Percentiles rank a stretch among this genome's conserved stretches.
Conservation (phyloP, 768 basidiomycete genomes). For the Boletus rex-veris region DNA sequence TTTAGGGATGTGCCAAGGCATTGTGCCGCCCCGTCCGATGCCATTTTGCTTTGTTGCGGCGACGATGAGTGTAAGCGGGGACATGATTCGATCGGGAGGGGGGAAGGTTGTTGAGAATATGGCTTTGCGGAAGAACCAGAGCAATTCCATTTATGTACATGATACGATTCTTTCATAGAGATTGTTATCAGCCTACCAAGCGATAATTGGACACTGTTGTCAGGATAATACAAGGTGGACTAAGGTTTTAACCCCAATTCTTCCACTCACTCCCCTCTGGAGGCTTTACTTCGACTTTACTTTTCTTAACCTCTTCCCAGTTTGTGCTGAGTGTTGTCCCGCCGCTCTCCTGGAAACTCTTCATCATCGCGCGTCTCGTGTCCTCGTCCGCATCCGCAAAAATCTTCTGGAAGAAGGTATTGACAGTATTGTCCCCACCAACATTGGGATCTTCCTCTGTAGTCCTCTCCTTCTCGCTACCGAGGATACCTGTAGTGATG, state of each 20-base stretch:
- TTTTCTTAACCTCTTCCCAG: conserved; percentile 85
- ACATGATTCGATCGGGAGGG: conserved; percentile 22
- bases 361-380: conserved; percentile 93
- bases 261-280: conserved; percentile 84
- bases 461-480: conserved; percentile 64
- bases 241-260: conserved; percentile 53
- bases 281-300: conserved; percentile 70
- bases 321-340: conserved; percentile 95
- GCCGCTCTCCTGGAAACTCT: conserved; percentile 92
- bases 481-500: conserved; percentile 65
- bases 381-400: conserved; percentile 90
- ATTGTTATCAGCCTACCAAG: no score
- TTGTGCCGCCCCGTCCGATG: conserved; percentile 69
- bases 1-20: conserved; percentile 87
- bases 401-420: conserved; percentile 88
- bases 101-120: no score
- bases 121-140: no score
- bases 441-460: conserved; percentile 82
- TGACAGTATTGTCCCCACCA: conserved; percentile 83
- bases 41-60: conserved; percentile 86
- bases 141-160: no score
- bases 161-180: no score
- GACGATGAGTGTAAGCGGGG: conserved; percentile 84
- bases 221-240: not conserved
- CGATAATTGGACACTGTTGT: no score